Base-by-base conservation (phyloP, 2,329 filamentous ascomycete genomes). In the Pyricularia sp. region DNA sequence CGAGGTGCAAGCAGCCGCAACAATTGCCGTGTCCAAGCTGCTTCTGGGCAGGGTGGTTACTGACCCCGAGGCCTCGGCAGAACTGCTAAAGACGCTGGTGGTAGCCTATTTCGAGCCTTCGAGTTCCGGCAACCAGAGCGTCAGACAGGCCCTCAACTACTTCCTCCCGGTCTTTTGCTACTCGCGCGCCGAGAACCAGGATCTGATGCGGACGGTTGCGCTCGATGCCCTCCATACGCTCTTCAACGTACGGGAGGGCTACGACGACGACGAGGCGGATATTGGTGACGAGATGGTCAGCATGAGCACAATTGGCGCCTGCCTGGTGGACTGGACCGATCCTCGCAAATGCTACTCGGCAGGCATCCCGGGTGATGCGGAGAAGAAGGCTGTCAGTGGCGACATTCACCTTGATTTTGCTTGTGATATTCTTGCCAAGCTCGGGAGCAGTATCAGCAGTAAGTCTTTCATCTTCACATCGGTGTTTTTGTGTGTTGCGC, bases 161-260 rank as follows among this genome's bases (percentile, higher is more conserved):
- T 97, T 97, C 81, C 79, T 97, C 44, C 93, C 93, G 0, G 93
- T 97, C 0, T 97, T 96, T 78, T 94, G 91, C 75, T 96, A 93
- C 75, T 93, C 89, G 8, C 84, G 90, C 3, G 75, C 87, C 4
- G 88, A 90, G 68, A 96, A 97, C 71, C 92, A 94, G 68, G 84
- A 88, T 31, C 82, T 91, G 40, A 92, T 97, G 89, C 85, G 86
- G 7, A 78, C 80, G 22, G 84, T 97, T 24, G 84, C 89, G 0
- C 83, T 93, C 2, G 84, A 88, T 30, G 86, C 91, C 0, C 78
- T 97, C 10, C 88, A 91, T 68, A 85, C 88, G 13, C 82, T 96
- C 8, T 84, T 89, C 71, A 88, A 88, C 66, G 79, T 90, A 10
- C 83, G 88, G 12, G 89, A 91, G 71, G 86, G 84, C 0, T 75